Evolutionary conservation across 2,329 filamentous ascomycete genomes (phyloP), one percentile per base, ranked within the genome.

Genomic region (Colletotrichum trifolii): DNA sequence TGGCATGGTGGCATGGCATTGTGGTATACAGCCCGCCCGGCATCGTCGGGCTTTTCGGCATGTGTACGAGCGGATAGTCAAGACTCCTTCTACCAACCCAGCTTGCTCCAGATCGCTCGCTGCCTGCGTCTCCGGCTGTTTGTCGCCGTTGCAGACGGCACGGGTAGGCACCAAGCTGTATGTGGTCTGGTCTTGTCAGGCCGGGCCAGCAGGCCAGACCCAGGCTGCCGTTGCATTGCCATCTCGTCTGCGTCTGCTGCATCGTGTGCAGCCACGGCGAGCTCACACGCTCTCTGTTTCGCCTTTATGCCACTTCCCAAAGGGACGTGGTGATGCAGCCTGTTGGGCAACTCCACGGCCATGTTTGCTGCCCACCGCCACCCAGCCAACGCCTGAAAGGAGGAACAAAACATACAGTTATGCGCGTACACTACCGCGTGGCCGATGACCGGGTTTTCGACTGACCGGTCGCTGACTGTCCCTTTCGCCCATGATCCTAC

Each of bases 341-440:
- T 15, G 11, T 48, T 46, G 6, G 13, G 49, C 45, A 15, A 25
- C 39, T 34, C 52, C 45, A 39, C 38, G 25, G 25, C 25, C 25
- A 25, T 25, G 25, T 5, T 25, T 25, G 25, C 25, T 25, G 25
- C 25, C 25, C 25, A 25, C 25, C 25, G 25, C 25, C 25, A 25
- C 25, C 25, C 25, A 25, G 25, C 25, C 25, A 25, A 25, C 25
- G 25, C 25, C 25, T 25, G 25, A 25, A 25, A 25, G 25, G 4
- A 25, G 25, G 25, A 25, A 25, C 25, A 52, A 54, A 61, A 35
- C 61, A 45, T 25, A 5, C 25, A 25, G 61, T 49, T 43, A 45
- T 50, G 50, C 61, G 50, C 56, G 54, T 38, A 43, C 54, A 25
- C 25, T 25, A 25, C 25, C 54, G 53, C 42, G 42, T 55, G 40